phyloP scores from a whole-genome alignment of 208 protist species.

The Phytomonas sp. region DNA sequence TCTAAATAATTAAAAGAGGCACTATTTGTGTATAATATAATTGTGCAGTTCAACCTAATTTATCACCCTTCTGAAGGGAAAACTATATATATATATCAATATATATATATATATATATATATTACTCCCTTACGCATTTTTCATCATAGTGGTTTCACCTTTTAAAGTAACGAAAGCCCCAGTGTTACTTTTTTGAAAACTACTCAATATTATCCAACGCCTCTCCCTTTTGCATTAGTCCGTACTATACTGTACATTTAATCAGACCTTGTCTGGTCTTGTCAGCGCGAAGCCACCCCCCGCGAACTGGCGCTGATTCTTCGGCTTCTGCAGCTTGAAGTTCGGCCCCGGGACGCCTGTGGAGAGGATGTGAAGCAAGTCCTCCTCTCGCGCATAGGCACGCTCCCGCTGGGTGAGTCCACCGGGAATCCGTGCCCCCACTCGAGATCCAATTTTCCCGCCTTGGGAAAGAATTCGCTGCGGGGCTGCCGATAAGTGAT shows the following conservation, averaged over 20 bases:
- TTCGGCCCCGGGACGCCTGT: conserved; percentile 45
- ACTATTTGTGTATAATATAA: not conserved
- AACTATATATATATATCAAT: not conserved
- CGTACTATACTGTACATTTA: too few relatives aligned
- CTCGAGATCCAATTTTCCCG: not conserved
- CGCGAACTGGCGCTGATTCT: conserved; percentile 56
- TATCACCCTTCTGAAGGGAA: not conserved
- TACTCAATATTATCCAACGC: not conserved
- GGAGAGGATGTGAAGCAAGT: conserved; percentile 36
- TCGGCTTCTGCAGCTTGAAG: conserved; percentile 51
- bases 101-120: not conserved
- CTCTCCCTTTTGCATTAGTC: not conserved
- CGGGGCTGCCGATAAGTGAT: not conserved
- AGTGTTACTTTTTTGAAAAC: not conserved
- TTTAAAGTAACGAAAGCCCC: not conserved
- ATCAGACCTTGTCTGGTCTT: not conserved
- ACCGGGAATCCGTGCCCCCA: not conserved
- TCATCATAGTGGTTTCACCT: not conserved
- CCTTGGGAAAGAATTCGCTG: not conserved
- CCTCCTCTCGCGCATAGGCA: conserved; percentile 19
- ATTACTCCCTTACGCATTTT: not conserved
- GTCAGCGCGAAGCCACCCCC: conserved; percentile 76
- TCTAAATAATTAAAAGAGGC: not conserved
- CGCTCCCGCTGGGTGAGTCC: not conserved
- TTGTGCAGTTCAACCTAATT: not conserved